A percentile compares a stretch with the other conserved stretches of the same genome.
These are phyloP conservation scores for Chrysosporium keratinophilum DNA, from an alignment of 2,329 filamentous ascomycete genomes.

Conservation along the genomic window DNA sequence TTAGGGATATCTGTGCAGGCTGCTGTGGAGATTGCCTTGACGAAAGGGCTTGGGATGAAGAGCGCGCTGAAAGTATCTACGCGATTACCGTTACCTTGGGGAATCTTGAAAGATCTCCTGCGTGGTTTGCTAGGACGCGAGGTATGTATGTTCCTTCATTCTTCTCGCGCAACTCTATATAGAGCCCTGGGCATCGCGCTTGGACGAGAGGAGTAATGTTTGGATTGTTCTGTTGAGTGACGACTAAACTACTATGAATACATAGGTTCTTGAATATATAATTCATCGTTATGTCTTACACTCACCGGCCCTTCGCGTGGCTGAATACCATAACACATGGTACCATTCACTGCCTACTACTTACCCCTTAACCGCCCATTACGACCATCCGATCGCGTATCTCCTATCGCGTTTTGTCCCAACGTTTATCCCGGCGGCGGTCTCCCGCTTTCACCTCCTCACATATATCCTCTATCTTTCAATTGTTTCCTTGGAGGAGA, in stretches of 20 bases:
- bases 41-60: conserved; percentile 42
- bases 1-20: conserved; percentile 47
- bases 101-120: conserved; percentile 46
- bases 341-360: conserved; percentile 46
- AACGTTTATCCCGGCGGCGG: conserved; percentile 45
- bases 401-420: conserved; percentile 47
- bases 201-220: background rate
- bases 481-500: conserved; percentile 49
- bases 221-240: conserved; percentile 10
- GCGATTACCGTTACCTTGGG: conserved; percentile 52
- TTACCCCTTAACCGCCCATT: conserved; percentile 48
- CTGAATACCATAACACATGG: conserved; percentile 44
- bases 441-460: conserved; percentile 51
- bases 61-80: conserved; percentile 51
- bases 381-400: conserved; percentile 50
- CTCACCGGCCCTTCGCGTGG: conserved; percentile 44
- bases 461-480: conserved; percentile 48
- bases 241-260: background rate
- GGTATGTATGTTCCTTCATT: conserved; percentile 27
- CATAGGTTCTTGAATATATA: conserved; percentile 56
- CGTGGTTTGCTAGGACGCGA: conserved; percentile 49
- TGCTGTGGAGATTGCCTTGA: conserved; percentile 45
- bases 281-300: conserved; percentile 66
- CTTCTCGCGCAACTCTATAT: background rate
- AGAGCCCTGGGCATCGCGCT: conserved; percentile 5